A percentile compares a stretch with the other conserved stretches of the same genome.
These are phyloP conservation scores for Nakaseomyces delphensis DNA, from an alignment of 1,139 yeast genomes.

Conservation along the genomic window DNA sequence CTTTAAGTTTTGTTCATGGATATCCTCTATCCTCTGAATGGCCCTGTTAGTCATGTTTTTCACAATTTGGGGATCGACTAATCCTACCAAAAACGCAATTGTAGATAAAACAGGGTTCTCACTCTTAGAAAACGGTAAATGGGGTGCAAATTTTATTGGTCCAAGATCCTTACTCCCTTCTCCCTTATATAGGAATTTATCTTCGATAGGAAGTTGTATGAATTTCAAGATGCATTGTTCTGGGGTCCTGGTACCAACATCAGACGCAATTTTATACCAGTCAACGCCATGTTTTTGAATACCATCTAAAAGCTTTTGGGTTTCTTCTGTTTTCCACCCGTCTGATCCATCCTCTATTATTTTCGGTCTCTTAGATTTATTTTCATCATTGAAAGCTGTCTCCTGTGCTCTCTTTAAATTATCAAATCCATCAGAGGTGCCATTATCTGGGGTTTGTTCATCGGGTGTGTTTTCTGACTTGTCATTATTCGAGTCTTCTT, in stretches of 20 bases:
- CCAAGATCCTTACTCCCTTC: conserved; percentile 40
- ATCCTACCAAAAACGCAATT: conserved; percentile 72
- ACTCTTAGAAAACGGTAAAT: conserved; percentile 71
- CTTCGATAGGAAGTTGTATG: conserved; percentile 75
- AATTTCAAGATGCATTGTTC: conserved; percentile 77
- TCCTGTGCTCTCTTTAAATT: conserved; percentile 8
- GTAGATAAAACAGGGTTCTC: conserved; percentile 93
- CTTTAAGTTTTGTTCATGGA: conserved; percentile 27
- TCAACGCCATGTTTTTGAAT: conserved; percentile 51
- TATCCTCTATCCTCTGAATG: conserved; percentile 45
- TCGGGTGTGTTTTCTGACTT: not conserved
- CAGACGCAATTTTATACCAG: conserved; percentile 67
- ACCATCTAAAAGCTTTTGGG: conserved; percentile 51
- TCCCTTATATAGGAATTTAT: conserved; percentile 46
- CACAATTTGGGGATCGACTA: conserved; percentile 82
- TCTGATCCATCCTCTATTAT: conserved; percentile 35
- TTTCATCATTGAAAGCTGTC: conserved; percentile 8
- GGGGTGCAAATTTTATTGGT: conserved; percentile 74
- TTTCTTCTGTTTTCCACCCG: conserved; percentile 60
- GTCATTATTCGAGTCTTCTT: not conserved
- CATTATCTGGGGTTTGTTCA: not conserved
- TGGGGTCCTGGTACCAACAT: conserved; percentile 59
- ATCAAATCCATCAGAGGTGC: not conserved
- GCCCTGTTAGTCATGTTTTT: conserved; percentile 72
- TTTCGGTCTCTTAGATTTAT: conserved; percentile 37